Conservation (phyloP, 2,329 filamentous ascomycete species). For the Scortechinia acanthostroma region DNA sequence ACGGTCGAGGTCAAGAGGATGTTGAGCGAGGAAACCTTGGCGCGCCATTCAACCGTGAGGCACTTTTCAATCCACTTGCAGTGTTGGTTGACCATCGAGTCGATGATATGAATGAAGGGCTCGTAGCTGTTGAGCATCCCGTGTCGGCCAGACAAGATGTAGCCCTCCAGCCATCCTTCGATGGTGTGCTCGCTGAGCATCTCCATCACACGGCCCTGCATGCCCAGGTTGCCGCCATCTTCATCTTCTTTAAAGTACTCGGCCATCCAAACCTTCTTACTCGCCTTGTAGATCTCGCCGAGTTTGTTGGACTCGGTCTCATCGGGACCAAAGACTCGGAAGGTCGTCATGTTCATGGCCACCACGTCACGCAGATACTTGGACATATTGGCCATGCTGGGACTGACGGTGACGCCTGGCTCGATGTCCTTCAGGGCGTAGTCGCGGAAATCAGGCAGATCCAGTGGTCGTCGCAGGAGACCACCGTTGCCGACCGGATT, state of each 20-base stretch:
- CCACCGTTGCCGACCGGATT: slow-evolving; percentile 73
- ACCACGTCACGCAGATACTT: slow-evolving; percentile 63
- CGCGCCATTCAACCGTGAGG: slow-evolving; percentile 72
- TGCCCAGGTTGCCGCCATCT: slow-evolving; percentile 68
- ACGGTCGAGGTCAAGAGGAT: slow-evolving; percentile 73
- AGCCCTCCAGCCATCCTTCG: slow-evolving; percentile 77
- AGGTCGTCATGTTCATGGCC: slow-evolving; percentile 54
- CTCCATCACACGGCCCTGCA: slow-evolving; percentile 70
- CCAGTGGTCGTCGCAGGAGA: slow-evolving; percentile 55
- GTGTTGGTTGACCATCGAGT: slow-evolving; percentile 81
- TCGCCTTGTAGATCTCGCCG: slow-evolving; percentile 61
- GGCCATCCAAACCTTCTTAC: slow-evolving; percentile 75
- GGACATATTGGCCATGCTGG: slow-evolving; percentile 67
- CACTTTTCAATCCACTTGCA: slow-evolving; percentile 82
- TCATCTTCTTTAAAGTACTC: slow-evolving; percentile 72
- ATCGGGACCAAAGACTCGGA: slow-evolving; percentile 73
- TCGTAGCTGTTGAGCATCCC: slow-evolving; percentile 76
- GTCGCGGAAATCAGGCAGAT: slow-evolving; percentile 62
- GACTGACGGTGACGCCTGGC: slow-evolving; percentile 44
- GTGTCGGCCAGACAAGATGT: slow-evolving; percentile 68
- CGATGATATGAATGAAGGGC: slow-evolving; percentile 76
- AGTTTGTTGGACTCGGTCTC: slow-evolving; percentile 81
- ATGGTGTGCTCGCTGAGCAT: slow-evolving; percentile 77
- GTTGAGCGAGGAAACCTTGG: slow-evolving; percentile 68
- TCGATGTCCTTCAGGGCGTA: slow-evolving; percentile 59